Conservation (phyloP, 306 rosid genomes). For the Erythrophleum fordii region DNA sequence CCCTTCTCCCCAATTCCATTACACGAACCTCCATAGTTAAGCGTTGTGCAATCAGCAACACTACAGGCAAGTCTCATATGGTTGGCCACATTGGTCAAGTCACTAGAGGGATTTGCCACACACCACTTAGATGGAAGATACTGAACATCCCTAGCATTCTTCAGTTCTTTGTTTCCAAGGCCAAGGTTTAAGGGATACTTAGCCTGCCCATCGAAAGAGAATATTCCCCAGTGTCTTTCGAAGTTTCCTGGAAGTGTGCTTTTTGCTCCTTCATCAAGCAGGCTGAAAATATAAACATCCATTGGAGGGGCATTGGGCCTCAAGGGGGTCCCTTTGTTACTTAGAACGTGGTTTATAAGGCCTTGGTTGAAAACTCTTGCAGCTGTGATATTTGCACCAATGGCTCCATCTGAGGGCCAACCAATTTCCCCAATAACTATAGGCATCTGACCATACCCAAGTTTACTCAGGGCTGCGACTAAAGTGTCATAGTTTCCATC, state of each 20-base stretch:
- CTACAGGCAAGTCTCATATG: conserved; percentile 81
- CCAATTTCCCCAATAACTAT: conserved; percentile 89
- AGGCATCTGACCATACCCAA: conserved; percentile 94
- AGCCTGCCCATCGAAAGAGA: conserved; percentile 92
- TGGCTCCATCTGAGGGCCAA: conserved; percentile 95
- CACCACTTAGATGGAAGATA: conserved; percentile 97
- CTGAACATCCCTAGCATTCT: conserved; percentile 77
- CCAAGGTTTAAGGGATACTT: conserved; percentile 84
- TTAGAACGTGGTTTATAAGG: conserved; percentile 66
- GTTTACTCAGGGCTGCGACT: conserved; percentile 78
- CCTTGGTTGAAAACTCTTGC: conserved; percentile 92
- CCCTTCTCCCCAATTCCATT: conserved; percentile 88
- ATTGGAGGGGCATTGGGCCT: conserved; percentile 74
- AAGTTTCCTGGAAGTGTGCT: conserved; percentile 86
- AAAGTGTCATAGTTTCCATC: conserved; percentile 95
- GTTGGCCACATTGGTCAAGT: conserved; percentile 62
- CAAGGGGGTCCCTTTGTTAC: conserved; percentile 85
- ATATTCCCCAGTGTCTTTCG: conserved; percentile 97
- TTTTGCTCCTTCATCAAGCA: conserved; percentile 91
- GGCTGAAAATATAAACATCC: conserved; percentile 81
- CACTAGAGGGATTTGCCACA: conserved; percentile 73
- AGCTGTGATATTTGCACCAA: conserved; percentile 82
- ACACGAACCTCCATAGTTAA: conserved; percentile 90
- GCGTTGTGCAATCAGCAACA: conserved; percentile 93
- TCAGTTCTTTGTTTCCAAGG: conserved; percentile 65